phyloP scores from a whole-genome alignment of 2,329 filamentous ascomycete species.

The Septoria petroselini region DNA sequence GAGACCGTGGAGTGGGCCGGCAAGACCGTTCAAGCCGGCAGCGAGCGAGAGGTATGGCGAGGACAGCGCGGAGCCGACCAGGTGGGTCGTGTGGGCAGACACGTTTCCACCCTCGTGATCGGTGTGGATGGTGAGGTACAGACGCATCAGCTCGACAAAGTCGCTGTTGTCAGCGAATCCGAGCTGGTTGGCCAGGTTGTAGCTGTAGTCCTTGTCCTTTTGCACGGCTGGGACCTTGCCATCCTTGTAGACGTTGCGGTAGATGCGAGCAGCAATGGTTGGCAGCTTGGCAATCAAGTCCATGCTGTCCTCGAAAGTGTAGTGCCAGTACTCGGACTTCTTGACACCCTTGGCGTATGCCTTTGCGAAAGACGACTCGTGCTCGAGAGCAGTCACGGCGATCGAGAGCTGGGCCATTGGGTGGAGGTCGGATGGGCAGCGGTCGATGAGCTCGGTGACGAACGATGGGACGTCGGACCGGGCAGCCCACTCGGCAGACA shows the following conservation, averaged over 20 bases:
- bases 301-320: slow-evolving; percentile 99
- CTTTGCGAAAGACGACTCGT: slow-evolving; percentile 96
- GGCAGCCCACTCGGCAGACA: slow-evolving; percentile 98
- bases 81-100: slow-evolving; percentile 95
- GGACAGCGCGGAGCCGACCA: slow-evolving; percentile 93
- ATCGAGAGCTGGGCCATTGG: slow-evolving; percentile 99
- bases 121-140: slow-evolving; percentile 99
- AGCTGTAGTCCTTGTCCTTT: slow-evolving; percentile 99
- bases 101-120: slow-evolving; percentile 99
- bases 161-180: slow-evolving; percentile 92
- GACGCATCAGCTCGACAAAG: slow-evolving; percentile 96
- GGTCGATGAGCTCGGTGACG: slow-evolving; percentile 98
- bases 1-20: slow-evolving; percentile 95
- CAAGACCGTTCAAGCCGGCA: slow-evolving; percentile 95
- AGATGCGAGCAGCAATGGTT: slow-evolving; percentile 96
- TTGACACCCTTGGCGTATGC: slow-evolving; percentile 98
- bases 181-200: slow-evolving; percentile 99
- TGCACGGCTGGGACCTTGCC: slow-evolving; percentile 94
- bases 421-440: slow-evolving; percentile 97
- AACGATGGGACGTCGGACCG: slow-evolving; percentile 96
- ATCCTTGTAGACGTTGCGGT: slow-evolving; percentile 99
- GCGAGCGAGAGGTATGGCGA: slow-evolving; percentile 96
- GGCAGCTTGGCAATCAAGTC: slow-evolving; percentile 99
- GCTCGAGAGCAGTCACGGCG: slow-evolving; percentile 95
- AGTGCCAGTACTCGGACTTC: slow-evolving; percentile 99